Conservation (phyloP, 257 asterid genomes). For the Thymus quinquecostatus region DNA sequence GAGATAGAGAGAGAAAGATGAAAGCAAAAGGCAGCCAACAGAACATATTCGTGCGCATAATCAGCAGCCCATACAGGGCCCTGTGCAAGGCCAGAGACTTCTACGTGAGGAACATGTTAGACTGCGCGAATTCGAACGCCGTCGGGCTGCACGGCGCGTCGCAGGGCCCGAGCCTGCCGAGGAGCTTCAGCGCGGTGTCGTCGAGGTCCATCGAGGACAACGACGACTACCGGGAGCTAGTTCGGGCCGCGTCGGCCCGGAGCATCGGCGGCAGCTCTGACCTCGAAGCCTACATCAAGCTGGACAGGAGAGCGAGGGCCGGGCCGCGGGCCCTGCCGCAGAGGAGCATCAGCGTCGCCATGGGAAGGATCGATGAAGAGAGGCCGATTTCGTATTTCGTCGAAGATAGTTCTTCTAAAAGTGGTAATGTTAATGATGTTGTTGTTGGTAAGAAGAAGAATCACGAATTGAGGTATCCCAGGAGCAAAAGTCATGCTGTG, state of each 20-base stretch:
- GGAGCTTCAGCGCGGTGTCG: slow-evolving; percentile 51
- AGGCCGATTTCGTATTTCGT: slow-evolving; percentile 50
- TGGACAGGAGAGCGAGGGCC: slow-evolving; percentile 27
- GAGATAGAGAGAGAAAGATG: slow-evolving; percentile 28
- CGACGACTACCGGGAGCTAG: slow-evolving; percentile 49
- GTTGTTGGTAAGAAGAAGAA: slow-evolving; percentile 25
- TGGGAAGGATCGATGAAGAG: slow-evolving; percentile 92
- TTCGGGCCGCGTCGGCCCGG: slow-evolving; percentile 57
- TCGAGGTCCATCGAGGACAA: slow-evolving; percentile 42
- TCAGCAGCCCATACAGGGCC: slow-evolving; percentile 53
- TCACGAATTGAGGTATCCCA: slow-evolving; percentile 44
- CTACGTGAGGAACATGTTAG: slow-evolving; percentile 46
- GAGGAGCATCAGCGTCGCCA: slow-evolving; percentile 70
- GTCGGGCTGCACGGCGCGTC: slow-evolving; percentile 35
- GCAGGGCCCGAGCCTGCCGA: slow-evolving; percentile 38
- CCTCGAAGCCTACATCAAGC: slow-evolving; percentile 36
- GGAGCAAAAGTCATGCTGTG: slow-evolving; percentile 75
- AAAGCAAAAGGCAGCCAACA: slow-evolving; percentile 38
- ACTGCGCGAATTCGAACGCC: slow-evolving; percentile 41
- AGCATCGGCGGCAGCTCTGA: slow-evolving; percentile 30
- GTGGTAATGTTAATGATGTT: neutral
- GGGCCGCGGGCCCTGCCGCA: slow-evolving; percentile 49
- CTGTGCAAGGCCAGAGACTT: slow-evolving; percentile 48
- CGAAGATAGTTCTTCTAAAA: slow-evolving; percentile 30
- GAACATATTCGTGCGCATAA: slow-evolving; percentile 52